Conservation (phyloP, 2,329 filamentous ascomycete species). For the Sclerotinia subarctica region DNA sequence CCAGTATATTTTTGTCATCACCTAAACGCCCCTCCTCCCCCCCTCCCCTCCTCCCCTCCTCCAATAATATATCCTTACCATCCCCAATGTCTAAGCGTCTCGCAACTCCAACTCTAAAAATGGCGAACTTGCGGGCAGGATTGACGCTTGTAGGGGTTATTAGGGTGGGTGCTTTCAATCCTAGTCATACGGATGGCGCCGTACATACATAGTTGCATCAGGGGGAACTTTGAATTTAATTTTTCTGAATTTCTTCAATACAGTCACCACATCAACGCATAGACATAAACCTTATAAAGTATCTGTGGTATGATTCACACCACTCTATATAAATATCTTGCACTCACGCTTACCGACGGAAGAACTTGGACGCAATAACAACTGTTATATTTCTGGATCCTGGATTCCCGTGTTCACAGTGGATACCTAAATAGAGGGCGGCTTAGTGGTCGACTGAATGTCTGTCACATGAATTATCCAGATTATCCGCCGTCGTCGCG, state of each 20-base stretch:
- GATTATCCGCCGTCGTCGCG: background rate
- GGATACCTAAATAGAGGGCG: background rate
- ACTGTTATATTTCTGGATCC: background rate
- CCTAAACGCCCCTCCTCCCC: no score
- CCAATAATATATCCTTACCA: background rate
- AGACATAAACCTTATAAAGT: no score
- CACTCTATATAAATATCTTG: background rate
- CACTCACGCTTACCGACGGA: background rate
- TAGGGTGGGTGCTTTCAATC: background rate
- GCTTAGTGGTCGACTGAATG: background rate
- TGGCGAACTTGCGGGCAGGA: background rate
- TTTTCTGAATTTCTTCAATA: background rate
- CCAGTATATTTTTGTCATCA: background rate
- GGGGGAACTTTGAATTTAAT: background rate
- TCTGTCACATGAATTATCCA: background rate
- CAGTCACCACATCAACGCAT: background rate
- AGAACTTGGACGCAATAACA: background rate
- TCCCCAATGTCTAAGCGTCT: background rate
- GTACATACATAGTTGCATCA: background rate
- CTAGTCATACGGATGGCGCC: constrained; percentile 4
- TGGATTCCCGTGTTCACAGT: background rate
- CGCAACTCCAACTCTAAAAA: constrained; percentile 7
- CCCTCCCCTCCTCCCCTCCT: no score
- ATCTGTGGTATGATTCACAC: background rate
- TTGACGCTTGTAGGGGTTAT: background rate